Conservation (phyloP, 140 eudicot genomes). For the Senecio squalidus region DNA sequence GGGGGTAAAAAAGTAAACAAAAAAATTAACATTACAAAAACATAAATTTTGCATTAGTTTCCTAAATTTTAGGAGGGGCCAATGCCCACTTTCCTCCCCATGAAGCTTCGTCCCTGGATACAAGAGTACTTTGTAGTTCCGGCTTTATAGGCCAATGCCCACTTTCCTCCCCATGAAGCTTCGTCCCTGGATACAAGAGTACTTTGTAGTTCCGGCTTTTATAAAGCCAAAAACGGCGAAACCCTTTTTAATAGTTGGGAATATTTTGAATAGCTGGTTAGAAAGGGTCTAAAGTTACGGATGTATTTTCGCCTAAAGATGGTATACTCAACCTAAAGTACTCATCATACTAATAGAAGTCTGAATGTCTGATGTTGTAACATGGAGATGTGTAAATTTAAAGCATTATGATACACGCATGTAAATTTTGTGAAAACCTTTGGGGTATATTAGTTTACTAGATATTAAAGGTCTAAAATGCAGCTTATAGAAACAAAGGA, state of each 20-base stretch:
- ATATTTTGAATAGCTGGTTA: not conserved
- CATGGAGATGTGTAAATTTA: not conserved
- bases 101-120: too few species aligned
- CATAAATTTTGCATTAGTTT: too few species aligned
- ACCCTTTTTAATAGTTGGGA: not conserved
- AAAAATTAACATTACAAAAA: too few species aligned
- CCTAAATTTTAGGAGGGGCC: too few species aligned
- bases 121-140: too few species aligned
- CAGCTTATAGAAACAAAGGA: not conserved
- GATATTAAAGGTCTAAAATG: not conserved
- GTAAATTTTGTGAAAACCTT: not conserved
- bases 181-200: not conserved
- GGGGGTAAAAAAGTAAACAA: too few species aligned
- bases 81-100: too few species aligned
- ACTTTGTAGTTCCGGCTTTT: not conserved
- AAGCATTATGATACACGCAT: too few species aligned
- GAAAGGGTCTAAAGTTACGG: not conserved
- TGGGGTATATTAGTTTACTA: not conserved
- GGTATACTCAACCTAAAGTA: not conserved
- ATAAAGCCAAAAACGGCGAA: not conserved
- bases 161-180: too few species aligned
- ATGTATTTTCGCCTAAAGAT: not conserved
- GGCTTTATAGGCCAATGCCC: too few species aligned
- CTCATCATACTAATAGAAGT: not conserved
- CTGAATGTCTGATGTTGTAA: not conserved